Percentiles rank a stretch among this genome's conserved stretches.
These are phyloP conservation scores for Brassica juncea DNA, from an alignment of 345 rosid genomes.

Conservation along the genomic window DNA sequence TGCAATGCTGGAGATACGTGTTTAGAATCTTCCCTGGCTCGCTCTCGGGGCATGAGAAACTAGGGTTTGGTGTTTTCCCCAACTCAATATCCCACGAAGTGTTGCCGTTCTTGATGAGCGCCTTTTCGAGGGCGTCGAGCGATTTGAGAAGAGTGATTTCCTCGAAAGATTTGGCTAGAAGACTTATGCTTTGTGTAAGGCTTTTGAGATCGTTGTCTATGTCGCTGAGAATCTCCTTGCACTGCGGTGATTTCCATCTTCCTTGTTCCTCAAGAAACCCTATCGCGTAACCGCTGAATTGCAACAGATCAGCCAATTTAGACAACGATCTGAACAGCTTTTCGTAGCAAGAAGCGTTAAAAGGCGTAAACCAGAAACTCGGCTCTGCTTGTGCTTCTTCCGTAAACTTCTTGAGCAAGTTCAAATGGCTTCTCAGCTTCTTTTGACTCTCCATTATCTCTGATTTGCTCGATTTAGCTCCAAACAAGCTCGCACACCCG, in stretches of 20 bases:
- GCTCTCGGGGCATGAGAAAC: conserved; percentile 24
- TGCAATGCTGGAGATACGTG: conserved; percentile 54
- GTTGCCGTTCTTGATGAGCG: conserved; percentile 39
- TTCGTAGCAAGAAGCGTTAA: conserved; percentile 56
- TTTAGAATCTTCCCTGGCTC: conserved; percentile 44
- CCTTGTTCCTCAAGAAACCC: conserved; percentile 52
- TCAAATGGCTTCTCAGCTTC: conserved; percentile 49
- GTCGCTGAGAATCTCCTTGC: conserved; percentile 41
- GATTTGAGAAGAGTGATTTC: conserved; percentile 57
- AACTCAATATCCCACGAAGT: conserved; percentile 51
- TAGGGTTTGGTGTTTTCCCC: conserved; percentile 53
- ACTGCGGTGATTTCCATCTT: conserved; percentile 36
- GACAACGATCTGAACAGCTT: conserved; percentile 60
- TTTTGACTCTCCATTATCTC: conserved; percentile 49
- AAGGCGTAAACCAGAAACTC: conserved; percentile 81
- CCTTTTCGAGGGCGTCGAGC: conserved; percentile 47
- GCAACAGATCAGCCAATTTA: conserved; percentile 63
- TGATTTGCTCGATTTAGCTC: conserved; percentile 40
- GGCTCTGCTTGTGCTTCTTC: conserved; percentile 88
- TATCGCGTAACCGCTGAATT: conserved; percentile 50
- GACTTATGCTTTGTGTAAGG: conserved; percentile 45
- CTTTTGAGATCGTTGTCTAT: conserved; percentile 55
- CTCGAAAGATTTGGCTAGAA: conserved; percentile 55
- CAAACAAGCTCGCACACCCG: conserved; percentile 49
- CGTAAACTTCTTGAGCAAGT: conserved; percentile 52